These are phyloP conservation scores for Tuber microsphaerosporum DNA, from an alignment of 495 filamentous ascomycete genomes.

Conservation along the genomic window DNA sequence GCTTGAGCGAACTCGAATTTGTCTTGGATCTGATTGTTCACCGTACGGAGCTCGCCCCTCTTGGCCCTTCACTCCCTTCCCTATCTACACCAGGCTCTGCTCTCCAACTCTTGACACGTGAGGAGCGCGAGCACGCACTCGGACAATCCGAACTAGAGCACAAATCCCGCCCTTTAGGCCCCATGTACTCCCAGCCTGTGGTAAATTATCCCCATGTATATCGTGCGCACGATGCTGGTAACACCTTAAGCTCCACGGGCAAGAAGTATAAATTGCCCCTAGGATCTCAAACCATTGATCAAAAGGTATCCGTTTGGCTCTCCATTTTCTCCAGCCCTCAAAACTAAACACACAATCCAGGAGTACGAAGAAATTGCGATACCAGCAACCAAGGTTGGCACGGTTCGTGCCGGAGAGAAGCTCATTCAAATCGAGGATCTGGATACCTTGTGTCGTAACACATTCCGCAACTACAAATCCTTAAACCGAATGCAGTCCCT, in stretches of 20 bases:
- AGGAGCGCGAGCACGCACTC: constrained; percentile 69
- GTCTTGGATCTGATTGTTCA: constrained; percentile 75
- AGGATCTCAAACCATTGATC: constrained; percentile 56
- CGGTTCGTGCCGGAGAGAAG: constrained; percentile 60
- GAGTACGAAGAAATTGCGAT: constrained; percentile 85
- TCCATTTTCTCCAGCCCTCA: neutral
- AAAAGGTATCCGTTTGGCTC: constrained; percentile 41
- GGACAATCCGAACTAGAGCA: constrained; percentile 70
- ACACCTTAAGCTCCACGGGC: constrained; percentile 67
- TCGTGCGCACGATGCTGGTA: constrained; percentile 69
- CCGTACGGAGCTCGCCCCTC: constrained; percentile 54
- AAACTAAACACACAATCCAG: neutral
- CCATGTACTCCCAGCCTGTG: constrained; percentile 45
- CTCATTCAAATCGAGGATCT: constrained; percentile 70
- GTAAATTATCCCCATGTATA: constrained; percentile 88
- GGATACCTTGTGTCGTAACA: constrained; percentile 83
- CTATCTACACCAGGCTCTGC: constrained; percentile 48
- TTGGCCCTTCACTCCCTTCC: constrained; percentile 5
- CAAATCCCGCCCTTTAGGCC: constrained; percentile 63
- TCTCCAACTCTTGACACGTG: constrained; percentile 60
- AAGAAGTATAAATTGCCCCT: constrained; percentile 67
- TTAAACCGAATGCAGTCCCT: constrained; percentile 98
- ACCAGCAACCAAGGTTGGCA: constrained; percentile 74
- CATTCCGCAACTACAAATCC: constrained; percentile 87
- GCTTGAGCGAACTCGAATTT: constrained; percentile 85